Evolutionary conservation across 352 stramenopile species (phyloP).

Genomic region (Phytophthora rubi): DNA sequence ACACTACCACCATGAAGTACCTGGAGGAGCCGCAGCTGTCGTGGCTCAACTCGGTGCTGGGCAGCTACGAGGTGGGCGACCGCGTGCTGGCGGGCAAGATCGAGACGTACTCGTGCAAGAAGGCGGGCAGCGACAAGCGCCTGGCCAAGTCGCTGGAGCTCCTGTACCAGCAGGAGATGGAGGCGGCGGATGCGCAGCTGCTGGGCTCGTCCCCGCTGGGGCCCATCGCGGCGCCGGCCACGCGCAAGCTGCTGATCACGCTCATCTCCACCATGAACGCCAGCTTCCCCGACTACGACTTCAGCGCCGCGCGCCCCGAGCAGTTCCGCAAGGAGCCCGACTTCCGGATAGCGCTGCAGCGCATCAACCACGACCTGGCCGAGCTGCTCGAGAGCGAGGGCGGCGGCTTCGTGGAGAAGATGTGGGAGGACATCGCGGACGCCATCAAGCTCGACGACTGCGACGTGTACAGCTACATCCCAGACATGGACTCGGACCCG

Average conservation of each 20-base stretch:
- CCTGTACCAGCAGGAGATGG: conserved; percentile 86
- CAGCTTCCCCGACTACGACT: conserved; percentile 94
- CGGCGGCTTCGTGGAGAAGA: conserved; percentile 98
- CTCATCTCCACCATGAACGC: conserved; percentile 96
- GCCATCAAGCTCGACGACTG: conserved; percentile 90
- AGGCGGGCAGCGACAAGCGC: conserved; percentile 91
- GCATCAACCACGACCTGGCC: conserved; percentile 88
- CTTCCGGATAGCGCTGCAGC: conserved; percentile 87
- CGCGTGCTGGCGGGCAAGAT: conserved; percentile 88
- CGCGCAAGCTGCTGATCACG: conserved; percentile 92
- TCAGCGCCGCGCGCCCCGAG: conserved; percentile 87
- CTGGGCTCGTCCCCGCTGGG: conserved; percentile 82
- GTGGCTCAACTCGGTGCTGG: conserved; percentile 91
- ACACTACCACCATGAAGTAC: conserved; percentile 87
- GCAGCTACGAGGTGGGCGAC: conserved; percentile 87
- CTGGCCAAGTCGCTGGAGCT: conserved; percentile 90
- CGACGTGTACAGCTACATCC: conserved; percentile 94
- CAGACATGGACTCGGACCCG: conserved; percentile 93
- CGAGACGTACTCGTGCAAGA: conserved; percentile 94
- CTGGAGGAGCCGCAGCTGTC: conserved; percentile 91
- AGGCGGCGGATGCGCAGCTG: conserved; percentile 55
- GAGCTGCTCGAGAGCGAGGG: conserved; percentile 97
- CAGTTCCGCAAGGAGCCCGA: conserved; percentile 91
- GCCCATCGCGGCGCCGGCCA: conserved; percentile 73
- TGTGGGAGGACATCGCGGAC: conserved; percentile 94